Base-by-base conservation (phyloP, 2,329 filamentous ascomycete species). In the Neoascochyta sp. region DNA sequence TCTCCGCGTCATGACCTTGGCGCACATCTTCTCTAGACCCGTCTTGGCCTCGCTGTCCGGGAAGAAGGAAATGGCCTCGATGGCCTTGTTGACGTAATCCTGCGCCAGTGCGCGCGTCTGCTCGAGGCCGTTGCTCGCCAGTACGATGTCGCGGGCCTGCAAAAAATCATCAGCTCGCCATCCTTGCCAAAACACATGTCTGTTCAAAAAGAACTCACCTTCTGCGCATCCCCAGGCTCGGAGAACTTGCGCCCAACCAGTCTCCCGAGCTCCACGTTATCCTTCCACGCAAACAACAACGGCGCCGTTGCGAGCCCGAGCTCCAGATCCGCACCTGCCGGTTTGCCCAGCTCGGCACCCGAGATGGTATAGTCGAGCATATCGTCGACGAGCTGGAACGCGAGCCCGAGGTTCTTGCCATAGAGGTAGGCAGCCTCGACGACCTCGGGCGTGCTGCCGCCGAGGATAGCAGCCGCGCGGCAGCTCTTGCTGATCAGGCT, bases 311-410 rank as follows among this genome's bases (percentile, higher is more conserved):
- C 92, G 34, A 98, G 74, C 4, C 92, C 92, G 16, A 98, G 70
- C 65, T 96, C 87, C 41, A 98, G 65, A 65, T 98, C 92, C 16
- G 92, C 92, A 22, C 90, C 92, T 4, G 90, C 86, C 3, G 92
- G 92, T 67, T 98, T 98, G 14, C 92, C 92, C 22, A 98, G 69
- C 60, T 95, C 88, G 36, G 78, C 75, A 22, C 81, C 87, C 32
- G 77, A 87, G 40, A 87, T 78, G 0, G 92, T 96, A 63, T 96
- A 98, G 64, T 98, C 92, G 51, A 98, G 73, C 83, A 98, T 86
- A 60, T 98, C 92, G 60, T 98, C 92, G 10, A 98, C 90, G 7
- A 98, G 75, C 71, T 98, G 92, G 68, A 98, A 98, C 1, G 92
- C 92, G 32, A 98, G 67, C 1, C 92, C 92, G 25, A 98, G 64